Conservation (phyloP, 352 stramenopile genomes). For the Thalassiosira mediterranea region DNA sequence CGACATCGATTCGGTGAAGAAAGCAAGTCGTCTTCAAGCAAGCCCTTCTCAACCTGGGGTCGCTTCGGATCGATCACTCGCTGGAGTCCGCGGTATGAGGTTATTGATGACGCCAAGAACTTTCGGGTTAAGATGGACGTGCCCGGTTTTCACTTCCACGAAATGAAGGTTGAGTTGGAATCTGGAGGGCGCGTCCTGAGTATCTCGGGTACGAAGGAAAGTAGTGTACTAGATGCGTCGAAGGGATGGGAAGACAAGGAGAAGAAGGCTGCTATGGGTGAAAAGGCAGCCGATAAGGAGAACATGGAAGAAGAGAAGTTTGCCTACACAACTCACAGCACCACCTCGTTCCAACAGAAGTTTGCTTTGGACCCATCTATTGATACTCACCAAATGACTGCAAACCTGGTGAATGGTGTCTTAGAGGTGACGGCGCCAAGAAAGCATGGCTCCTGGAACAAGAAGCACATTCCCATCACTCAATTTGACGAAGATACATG, state of each 20-base stretch:
- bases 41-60: constrained; percentile 31
- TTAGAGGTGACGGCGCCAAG: constrained; percentile 53
- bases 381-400: constrained; percentile 59
- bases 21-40: constrained; percentile 9
- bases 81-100: constrained; percentile 59
- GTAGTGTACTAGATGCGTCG: neutral
- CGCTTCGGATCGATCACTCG: constrained; percentile 12
- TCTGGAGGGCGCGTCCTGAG: constrained; percentile 36
- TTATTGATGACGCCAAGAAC: constrained; percentile 54
- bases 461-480: constrained; percentile 42
- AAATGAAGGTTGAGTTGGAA: constrained; percentile 65
- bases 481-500: constrained; percentile 43
- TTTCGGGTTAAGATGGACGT: constrained; percentile 70
- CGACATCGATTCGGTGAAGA: constrained; percentile 4
- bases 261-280: constrained; percentile 3
- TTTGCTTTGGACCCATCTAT: constrained; percentile 67
- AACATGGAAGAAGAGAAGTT: constrained; percentile 11
- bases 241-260: neutral
- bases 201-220: constrained; percentile 33
- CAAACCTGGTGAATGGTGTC: constrained; percentile 62
- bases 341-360: constrained; percentile 59
- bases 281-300: constrained; percentile 4
- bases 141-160: constrained; percentile 61
- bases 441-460: constrained; percentile 13
- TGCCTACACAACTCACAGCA: constrained; percentile 21